A percentile compares a stretch with the other conserved stretches of the same genome.
Conservation (phyloP, 768 basidiomycete genomes). For the Kockovaella imperatae region DNA sequence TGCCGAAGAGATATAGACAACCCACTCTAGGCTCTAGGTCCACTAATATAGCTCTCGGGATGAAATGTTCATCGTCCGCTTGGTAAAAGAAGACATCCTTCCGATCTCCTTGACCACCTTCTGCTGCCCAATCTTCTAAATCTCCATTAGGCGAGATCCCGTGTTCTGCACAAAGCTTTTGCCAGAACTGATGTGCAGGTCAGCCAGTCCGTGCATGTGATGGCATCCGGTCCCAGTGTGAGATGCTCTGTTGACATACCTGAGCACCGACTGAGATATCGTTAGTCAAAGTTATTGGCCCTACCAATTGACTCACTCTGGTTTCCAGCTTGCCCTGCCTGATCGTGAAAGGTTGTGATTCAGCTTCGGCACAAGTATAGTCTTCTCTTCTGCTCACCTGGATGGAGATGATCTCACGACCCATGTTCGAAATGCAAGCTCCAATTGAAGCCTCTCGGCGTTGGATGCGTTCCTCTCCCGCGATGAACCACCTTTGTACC, state of each 20-base stretch:
- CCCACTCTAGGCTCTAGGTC: constrained; percentile 91
- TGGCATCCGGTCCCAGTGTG: not conserved
- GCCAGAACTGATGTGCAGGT: constrained; percentile 98
- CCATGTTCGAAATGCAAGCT: too few relatives aligned
- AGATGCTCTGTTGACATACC: constrained; percentile 26
- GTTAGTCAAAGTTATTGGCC: not conserved
- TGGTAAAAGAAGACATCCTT: constrained; percentile 99
- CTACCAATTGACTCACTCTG: constrained; percentile 56
- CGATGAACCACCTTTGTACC: too few relatives aligned
- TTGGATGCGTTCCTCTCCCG: too few relatives aligned
- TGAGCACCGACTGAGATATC: constrained; percentile 83
- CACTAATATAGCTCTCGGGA: constrained; percentile 84
- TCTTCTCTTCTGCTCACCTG: constrained; percentile 28
- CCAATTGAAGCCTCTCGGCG: too few relatives aligned
- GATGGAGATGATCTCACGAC: constrained; percentile 46
- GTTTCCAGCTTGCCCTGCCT: constrained; percentile 87
- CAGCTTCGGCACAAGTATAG: constrained; percentile 47
- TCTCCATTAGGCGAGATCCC: constrained; percentile 93
- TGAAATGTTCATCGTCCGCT: constrained; percentile 99
- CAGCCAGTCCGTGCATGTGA: not conserved
- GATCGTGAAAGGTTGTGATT: constrained; percentile 32
- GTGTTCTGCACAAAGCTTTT: constrained; percentile 94
- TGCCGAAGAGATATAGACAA: constrained; percentile 10
- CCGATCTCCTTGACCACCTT: constrained; percentile 70
- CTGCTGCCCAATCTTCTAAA: constrained; percentile 92